phyloP scores from a whole-genome alignment of 1,284 basidiomycete species.

The Fomitopsis schrenkii region DNA sequence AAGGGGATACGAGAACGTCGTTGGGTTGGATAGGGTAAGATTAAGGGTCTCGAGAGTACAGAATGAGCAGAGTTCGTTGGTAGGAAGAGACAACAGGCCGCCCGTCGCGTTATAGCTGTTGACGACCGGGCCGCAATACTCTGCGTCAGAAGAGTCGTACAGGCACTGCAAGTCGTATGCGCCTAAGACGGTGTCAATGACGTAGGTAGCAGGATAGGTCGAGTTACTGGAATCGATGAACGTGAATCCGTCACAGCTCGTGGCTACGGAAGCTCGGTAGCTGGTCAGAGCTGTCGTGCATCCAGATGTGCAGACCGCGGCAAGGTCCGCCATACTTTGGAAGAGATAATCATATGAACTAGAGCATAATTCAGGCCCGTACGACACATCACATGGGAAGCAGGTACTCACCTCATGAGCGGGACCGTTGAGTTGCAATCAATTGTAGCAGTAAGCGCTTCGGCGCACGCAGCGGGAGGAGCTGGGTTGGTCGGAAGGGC shows the following conservation, averaged over 20 bases:
- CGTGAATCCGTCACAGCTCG: neutral
- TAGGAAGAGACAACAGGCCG: neutral
- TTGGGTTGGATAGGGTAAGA: neutral
- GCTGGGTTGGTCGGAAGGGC: neutral
- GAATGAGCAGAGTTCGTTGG: neutral
- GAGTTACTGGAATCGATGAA: neutral
- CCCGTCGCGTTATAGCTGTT: neutral
- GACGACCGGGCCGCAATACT: neutral
- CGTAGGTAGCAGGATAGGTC: neutral
- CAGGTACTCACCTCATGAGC: neutral
- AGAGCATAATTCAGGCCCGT: too few relatives aligned
- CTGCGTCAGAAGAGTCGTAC: neutral
- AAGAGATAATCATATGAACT: neutral
- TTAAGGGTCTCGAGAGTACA: neutral
- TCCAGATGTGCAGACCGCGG: neutral
- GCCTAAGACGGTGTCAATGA: neutral
- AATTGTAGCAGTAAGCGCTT: neutral
- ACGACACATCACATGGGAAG: neutral
- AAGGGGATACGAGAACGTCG: neutral
- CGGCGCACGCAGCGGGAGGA: neutral
- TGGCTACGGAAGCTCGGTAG: neutral
- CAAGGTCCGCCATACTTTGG: neutral
- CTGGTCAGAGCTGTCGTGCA: neutral
- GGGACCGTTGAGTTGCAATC: neutral
- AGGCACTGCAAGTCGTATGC: neutral